These are phyloP conservation scores for Malassezia slooffiae DNA, from an alignment of 1,284 basidiomycete genomes.

Conservation along the genomic window DNA sequence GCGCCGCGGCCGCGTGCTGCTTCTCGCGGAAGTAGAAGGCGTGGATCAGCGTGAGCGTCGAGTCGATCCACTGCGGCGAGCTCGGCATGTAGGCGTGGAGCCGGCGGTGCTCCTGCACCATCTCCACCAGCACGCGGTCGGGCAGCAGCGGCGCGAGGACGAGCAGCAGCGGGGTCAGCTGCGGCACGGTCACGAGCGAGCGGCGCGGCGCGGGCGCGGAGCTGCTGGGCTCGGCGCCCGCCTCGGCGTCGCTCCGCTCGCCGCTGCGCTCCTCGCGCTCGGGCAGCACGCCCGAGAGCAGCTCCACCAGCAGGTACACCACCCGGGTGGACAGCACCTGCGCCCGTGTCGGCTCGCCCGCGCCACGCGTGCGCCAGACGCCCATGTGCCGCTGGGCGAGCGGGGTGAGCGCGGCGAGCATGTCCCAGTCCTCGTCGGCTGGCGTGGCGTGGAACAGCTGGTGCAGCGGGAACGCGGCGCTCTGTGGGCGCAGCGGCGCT, in stretches of 20 bases:
- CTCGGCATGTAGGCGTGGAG: constrained; percentile 40
- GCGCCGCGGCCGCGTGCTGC: background rate
- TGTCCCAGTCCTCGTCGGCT: constrained; percentile 32
- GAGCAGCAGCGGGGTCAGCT: constrained; percentile 30
- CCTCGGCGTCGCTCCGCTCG: constrained; percentile 5
- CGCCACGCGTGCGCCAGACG: constrained; percentile 17
- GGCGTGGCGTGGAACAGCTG: constrained; percentile 7
- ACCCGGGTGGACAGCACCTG: constrained; percentile 15
- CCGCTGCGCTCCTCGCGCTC: constrained; percentile 4
- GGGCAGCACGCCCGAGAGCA: constrained; percentile 17
- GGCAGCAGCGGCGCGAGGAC: constrained; percentile 36
- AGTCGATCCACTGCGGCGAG: constrained; percentile 34
- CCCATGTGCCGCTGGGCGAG: constrained; percentile 36
- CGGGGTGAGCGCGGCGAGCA: constrained; percentile 29
- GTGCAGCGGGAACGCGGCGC: constrained; percentile 10
- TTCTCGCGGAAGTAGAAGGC: constrained; percentile 29
- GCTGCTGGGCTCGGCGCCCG: constrained; percentile 5
- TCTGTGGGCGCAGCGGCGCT: background rate
- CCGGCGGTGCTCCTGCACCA: constrained; percentile 30
- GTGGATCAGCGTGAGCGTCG: constrained; percentile 30
- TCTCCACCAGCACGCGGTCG: constrained; percentile 26
- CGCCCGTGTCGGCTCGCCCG: background rate
- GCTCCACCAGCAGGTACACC: constrained; percentile 19
- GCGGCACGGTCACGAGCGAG: constrained; percentile 29
- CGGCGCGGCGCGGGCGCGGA: constrained; percentile 1